These are phyloP conservation scores for Rubus parviflorus DNA, from an alignment of 306 rosid genomes.

Conservation along the genomic window DNA sequence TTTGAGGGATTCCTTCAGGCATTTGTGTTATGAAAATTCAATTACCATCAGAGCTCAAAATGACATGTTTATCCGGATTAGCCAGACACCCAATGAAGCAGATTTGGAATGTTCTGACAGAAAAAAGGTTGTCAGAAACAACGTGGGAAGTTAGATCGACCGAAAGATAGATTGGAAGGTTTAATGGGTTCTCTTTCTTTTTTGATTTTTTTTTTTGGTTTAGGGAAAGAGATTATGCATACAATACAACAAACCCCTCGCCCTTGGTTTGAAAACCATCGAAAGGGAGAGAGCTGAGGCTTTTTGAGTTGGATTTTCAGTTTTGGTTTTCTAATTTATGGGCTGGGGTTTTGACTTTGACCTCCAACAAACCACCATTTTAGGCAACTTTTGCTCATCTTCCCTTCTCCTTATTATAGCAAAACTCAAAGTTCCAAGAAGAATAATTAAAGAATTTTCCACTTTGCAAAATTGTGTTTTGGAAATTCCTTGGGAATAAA, in stretches of 20 bases:
- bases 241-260: slow-evolving; percentile 42
- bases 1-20: slow-evolving; percentile 4
- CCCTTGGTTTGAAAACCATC: slow-evolving; percentile 42
- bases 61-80: neutral
- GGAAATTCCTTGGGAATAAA: slow-evolving; percentile 21
- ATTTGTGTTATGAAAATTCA: slow-evolving; percentile 10
- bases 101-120: slow-evolving; percentile 43
- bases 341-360: slow-evolving; percentile 78
- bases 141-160: slow-evolving; percentile 18
- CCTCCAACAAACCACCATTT: slow-evolving; percentile 69
- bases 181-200: slow-evolving; percentile 32
- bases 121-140: slow-evolving; percentile 25
- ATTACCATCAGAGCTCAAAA: slow-evolving; percentile 16
- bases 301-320: slow-evolving; percentile 49
- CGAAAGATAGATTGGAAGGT: slow-evolving; percentile 17
- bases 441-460: neutral
- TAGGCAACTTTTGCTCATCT: slow-evolving; percentile 64
- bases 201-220: slow-evolving; percentile 17
- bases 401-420: slow-evolving; percentile 43
- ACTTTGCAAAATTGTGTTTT: neutral
- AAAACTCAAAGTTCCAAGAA: neutral
- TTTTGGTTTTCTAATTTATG: slow-evolving; percentile 52
- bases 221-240: slow-evolving; percentile 41
- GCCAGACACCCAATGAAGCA: slow-evolving; percentile 19
- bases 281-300: slow-evolving; percentile 33